Conservation (phyloP, 371 early-diverging fungal genomes). For the Lichtheimia ramosa region DNA sequence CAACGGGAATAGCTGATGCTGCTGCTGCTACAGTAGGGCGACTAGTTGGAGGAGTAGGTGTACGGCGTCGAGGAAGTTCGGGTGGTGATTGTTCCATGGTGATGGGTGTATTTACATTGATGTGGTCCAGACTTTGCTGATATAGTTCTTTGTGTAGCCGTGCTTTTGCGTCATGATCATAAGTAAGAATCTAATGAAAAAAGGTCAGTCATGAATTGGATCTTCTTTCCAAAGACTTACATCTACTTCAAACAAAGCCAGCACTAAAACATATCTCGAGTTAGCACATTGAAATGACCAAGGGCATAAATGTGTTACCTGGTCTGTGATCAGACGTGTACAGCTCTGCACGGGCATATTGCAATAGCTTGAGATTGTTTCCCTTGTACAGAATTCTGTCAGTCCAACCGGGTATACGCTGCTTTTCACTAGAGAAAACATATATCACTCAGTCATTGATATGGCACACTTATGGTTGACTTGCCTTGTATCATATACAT, state of each 20-base stretch:
- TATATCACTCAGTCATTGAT: not conserved
- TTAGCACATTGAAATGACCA: not conserved
- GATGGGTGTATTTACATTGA: slow-evolving; percentile 15
- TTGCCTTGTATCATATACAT: slow-evolving; percentile 83
- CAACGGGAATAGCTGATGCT: slow-evolving; percentile 7
- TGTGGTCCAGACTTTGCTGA: slow-evolving; percentile 37
- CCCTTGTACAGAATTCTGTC: slow-evolving; percentile 78
- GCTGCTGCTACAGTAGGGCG: slow-evolving; percentile 1
- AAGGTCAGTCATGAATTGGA: not conserved
- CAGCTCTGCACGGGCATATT: slow-evolving; percentile 67
- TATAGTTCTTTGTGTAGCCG: slow-evolving; percentile 48
- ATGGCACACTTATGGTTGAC: not conserved
- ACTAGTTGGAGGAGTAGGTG: slow-evolving; percentile 18
- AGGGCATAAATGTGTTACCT: slow-evolving; percentile 29
- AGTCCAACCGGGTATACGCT: slow-evolving; percentile 88
- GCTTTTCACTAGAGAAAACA: slow-evolving; percentile 72
- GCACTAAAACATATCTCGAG: slow-evolving; percentile 16
- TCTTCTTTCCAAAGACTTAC: slow-evolving; percentile 13
- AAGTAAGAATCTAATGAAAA: slow-evolving; percentile 27
- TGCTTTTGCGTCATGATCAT: slow-evolving; percentile 42
- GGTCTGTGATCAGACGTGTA: slow-evolving; percentile 82
- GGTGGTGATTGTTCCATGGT: slow-evolving; percentile 18
- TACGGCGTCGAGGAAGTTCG: slow-evolving; percentile 20
- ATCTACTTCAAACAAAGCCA: slow-evolving; percentile 48
- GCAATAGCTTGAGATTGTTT: slow-evolving; percentile 31